Evolutionary conservation across 768 basidiomycete genomes (phyloP).

Genomic region (Mycena galopus): DNA sequence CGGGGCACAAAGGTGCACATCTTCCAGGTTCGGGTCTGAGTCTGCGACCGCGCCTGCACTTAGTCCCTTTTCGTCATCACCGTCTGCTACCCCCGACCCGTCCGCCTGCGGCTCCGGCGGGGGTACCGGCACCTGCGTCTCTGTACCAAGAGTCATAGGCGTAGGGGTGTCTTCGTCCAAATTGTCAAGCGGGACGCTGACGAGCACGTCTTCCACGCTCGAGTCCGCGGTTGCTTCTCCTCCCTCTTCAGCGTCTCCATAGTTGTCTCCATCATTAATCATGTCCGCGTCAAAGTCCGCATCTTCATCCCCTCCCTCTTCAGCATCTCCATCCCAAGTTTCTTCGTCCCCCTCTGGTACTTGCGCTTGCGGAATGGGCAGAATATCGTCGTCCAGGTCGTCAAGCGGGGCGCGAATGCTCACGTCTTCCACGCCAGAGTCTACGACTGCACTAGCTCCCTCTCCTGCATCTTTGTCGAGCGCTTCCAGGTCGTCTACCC

Average conservation of each 20-base stretch:
- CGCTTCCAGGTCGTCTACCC: neutral
- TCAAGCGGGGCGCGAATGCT: conserved; percentile 1
- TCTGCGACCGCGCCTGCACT: neutral
- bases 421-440: conserved; percentile 10
- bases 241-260: conserved; percentile 10
- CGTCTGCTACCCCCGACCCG: neutral
- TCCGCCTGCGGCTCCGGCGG: conserved; percentile 8
- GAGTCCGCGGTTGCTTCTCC: conserved; percentile 4
- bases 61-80: neutral
- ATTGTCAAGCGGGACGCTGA: neutral
- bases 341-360: neutral
- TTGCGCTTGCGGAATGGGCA: neutral
- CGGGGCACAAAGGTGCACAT: neutral
- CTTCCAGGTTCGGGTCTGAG: neutral
- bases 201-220: neutral
- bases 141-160: neutral
- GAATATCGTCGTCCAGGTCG: neutral
- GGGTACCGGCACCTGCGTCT: neutral
- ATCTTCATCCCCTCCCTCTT: neutral
- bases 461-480: neutral
- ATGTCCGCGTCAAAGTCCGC: neutral
- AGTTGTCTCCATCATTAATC: no score
- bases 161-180: neutral
- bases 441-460: neutral
- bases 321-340: neutral